Base-by-base conservation (phyloP, 352 stramenopile genomes). In the Saprolegnia parasitica region DNA sequence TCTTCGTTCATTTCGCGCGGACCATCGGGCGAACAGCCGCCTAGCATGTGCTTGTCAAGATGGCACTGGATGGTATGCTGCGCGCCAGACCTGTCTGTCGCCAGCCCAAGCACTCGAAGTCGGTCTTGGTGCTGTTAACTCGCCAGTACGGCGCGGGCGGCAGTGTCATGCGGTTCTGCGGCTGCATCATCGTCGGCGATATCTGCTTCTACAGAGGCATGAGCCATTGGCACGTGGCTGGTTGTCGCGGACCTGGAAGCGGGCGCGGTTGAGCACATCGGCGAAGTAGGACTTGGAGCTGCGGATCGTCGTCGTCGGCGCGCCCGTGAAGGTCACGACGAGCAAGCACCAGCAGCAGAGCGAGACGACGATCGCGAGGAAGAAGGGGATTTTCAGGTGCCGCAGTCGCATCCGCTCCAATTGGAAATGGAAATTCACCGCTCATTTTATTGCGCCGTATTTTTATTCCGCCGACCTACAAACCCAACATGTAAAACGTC, bases 381-480 rank as follows among this genome's bases (percentile, higher is more conserved):
- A 60, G 47, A 70, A 70, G 10, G 63, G 63, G 21, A 70, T 63
- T 29, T 70, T 70, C 29, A 70, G 63, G 29, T 70, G 63, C 46
- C 63, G 42, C 50, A 70, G 46, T 46, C 50, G 47, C 63, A 70
- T 70, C 52, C 24, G 35, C 35, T 35, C 35, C 35, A 60, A 60
- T 60, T 60, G 42, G 42, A 49, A 49, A 49, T 49, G 42, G 42
- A 49, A 49, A 49, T 49, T 49, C 42, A 49, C 42, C 42, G 11
- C 13, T 15, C 42, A 49, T 35, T 35, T 35, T 35, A 35, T 35
- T 35, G 29, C 29, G 29, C 29, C 5, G 29, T 35, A 35, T 35
- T 35, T 35, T 35, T 35, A 35, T 35, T 35, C 29, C 29, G 29
- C 29, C 2, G 2, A 5, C 2, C 2, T 35, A 35, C 29, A 35